Base-by-base conservation (phyloP, 1,284 basidiomycete genomes). In the Sporisorium iseilematis-ciliati region DNA sequence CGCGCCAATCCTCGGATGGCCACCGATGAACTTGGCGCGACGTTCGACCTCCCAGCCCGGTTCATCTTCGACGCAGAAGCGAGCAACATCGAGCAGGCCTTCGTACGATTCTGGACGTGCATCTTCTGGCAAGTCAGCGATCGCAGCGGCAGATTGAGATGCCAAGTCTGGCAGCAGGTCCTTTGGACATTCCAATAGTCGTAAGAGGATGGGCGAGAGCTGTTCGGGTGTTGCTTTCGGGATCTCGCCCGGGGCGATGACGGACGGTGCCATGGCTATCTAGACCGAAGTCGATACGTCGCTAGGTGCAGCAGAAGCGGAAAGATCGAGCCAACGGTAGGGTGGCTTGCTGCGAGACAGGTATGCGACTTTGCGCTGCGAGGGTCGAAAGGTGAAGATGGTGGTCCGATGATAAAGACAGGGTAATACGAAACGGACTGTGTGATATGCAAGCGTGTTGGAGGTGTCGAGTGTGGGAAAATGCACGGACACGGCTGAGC, bases 11-110 rank as follows among this genome's bases (percentile, higher is more conserved):
- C 76, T 54, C 12, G 80, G 80, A 61, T 82, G 80, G 0, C 80
- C 80, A 1, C 76, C 72, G 48, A 82, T 59, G 49, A 82, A 72
- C 46, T 67, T 61, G 31, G 65, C 75, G 4, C 72, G 50, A 23
- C 77, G 68, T 5, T 65, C 52, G 2, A 46, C 57, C 18, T 57
- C 33, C 83, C 83, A 84, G 12, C 82, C 82, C 26, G 83, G 83
- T 25, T 82, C 83, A 23, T 85, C 83, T 25, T 85, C 83, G 10
- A 85, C 74, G 54, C 82, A 83, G 65, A 79, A 84, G 14, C 83
- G 75, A 5, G 82, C 82, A 1, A 85, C 82, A 57, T 85, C 82
- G 31, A 84, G 61, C 16, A 85, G 60, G 11, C 82, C 82, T 57
- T 84, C 83, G 53, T 84, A 84, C 4, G 82, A 81, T 3, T 57